Conservation (phyloP, 2,329 filamentous ascomycete genomes). For the Phialophora chinensis region DNA sequence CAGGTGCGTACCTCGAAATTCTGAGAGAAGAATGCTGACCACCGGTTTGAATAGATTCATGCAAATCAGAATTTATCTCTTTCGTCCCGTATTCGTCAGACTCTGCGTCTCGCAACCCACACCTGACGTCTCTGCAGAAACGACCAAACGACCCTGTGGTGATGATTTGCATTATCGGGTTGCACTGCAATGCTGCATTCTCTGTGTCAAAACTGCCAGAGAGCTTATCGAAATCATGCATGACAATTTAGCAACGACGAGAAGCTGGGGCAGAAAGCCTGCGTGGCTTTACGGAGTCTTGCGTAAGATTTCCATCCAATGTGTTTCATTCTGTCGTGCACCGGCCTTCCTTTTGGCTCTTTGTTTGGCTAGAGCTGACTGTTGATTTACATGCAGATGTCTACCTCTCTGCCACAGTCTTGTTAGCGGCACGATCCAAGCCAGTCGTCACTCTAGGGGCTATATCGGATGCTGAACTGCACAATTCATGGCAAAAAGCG, state of each 20-base stretch:
- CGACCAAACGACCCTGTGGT: background rate
- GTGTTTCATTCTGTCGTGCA: no score
- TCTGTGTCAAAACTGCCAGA: slow-evolving; percentile 19
- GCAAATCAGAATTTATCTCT: slow-evolving; percentile 22
- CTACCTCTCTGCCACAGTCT: slow-evolving; percentile 46
- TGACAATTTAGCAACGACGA: slow-evolving; percentile 9
- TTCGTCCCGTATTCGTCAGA: slow-evolving; percentile 20
- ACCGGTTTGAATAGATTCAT: no score
- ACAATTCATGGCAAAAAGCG: slow-evolving; percentile 14
- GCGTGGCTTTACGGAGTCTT: slow-evolving; percentile 21
- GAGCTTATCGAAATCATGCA: slow-evolving; percentile 20
- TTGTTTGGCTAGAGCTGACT: no score
- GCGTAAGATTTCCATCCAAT: background rate
- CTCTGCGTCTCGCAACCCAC: slow-evolving; percentile 1
- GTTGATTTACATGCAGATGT: slow-evolving; percentile 16
- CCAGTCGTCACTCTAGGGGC: slow-evolving; percentile 22
- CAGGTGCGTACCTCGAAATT: background rate
- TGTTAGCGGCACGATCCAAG: slow-evolving; percentile 43
- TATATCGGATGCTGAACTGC: slow-evolving; percentile 7
- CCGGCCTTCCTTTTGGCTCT: no score
- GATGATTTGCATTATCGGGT: slow-evolving; percentile 16
- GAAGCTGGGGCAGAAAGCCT: slow-evolving; percentile 19
- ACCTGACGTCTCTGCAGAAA: background rate
- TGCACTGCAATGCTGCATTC: slow-evolving; percentile 21
- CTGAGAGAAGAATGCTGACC: no score